Evolutionary conservation across 768 basidiomycete genomes (phyloP), one percentile per base, ranked within the genome.

Genomic region (Trametes punicea): DNA sequence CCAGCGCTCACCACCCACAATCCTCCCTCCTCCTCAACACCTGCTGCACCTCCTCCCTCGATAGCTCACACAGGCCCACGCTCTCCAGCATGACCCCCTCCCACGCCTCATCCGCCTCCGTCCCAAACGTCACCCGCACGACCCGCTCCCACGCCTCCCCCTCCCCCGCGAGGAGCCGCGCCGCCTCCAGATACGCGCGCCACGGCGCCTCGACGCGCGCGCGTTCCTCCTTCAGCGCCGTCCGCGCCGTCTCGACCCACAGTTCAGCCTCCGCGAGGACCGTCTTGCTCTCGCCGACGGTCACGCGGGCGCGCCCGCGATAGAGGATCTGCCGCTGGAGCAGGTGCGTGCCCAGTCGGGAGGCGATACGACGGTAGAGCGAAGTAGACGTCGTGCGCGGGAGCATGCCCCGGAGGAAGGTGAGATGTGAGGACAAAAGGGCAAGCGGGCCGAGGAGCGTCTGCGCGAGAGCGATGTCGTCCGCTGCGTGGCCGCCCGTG

Each of bases 281-380:
- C 20, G 74, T 72, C 56, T 75, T 78, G 4, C 87, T 90, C 51
- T 91, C 87, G 7, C 69, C 65, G 3, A 77, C 69, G 29, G 79
- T 75, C 53, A 94, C 75, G 51, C 76, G 75, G 6, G 73, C 79
- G 57, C 81, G 81, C 0, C 90, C 86, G 39, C 91, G 84, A 66
- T 89, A 90, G 34, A 88, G 69, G 51, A 97, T 83, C 56, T 88
- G 83, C 13, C 94, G 87, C 60, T 94, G 90, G 18, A 90, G 73
- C 49, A 98, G 84, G 66, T 94, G 84, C 46, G 87, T 83, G 0
- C 88, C 77, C 11, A 98, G 65, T 33, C 82, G 81, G 7, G 82
- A 73, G 20, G 87, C 83, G 57, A 88, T 84, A 27, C 81, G 81
- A 30, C 93, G 80, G 69, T 97, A 98, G 20, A 96, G 68, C 9